A percentile compares a stretch with the other conserved stretches of the same genome.
Conservation (phyloP, 2,329 filamentous ascomycete genomes). For the Colletotrichum noveboracense region DNA sequence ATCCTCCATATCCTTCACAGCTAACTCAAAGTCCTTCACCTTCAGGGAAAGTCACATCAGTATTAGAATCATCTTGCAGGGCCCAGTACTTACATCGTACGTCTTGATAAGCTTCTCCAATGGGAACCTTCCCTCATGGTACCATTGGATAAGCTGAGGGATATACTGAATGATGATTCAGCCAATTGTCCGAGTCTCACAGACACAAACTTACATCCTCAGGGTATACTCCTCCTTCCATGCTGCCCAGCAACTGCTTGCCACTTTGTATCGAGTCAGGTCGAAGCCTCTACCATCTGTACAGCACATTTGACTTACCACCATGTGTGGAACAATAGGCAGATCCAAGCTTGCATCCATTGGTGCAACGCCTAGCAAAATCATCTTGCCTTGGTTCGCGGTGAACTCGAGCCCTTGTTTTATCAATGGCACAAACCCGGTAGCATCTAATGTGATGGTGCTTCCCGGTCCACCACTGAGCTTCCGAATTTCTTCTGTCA, state of each 20-base stretch:
- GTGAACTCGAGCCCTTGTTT: neutral
- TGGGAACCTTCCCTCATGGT: neutral
- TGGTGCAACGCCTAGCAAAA: neutral
- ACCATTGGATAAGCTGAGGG: neutral
- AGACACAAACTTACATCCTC: neutral
- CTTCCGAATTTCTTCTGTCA: neutral
- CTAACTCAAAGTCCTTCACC: neutral
- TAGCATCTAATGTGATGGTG: neutral
- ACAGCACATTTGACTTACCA: neutral
- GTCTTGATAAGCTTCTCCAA: neutral
- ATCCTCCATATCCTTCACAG: neutral
- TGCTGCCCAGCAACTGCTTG: neutral
- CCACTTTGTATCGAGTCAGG: neutral
- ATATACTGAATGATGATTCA: neutral
- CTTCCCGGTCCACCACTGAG: neutral
- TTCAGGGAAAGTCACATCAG: neutral
- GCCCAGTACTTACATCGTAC: neutral
- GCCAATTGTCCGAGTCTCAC: neutral
- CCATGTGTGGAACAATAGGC: conserved; percentile 51
- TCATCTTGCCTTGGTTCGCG: neutral
- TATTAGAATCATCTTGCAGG: neutral
- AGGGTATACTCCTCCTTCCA: neutral
- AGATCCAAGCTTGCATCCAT: conserved; percentile 46
- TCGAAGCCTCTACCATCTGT: neutral
- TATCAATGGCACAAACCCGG: neutral